Evolutionary conservation across 2,329 filamentous ascomycete species (phyloP).

Genomic region (Ceratocystis cacaofunesta): DNA sequence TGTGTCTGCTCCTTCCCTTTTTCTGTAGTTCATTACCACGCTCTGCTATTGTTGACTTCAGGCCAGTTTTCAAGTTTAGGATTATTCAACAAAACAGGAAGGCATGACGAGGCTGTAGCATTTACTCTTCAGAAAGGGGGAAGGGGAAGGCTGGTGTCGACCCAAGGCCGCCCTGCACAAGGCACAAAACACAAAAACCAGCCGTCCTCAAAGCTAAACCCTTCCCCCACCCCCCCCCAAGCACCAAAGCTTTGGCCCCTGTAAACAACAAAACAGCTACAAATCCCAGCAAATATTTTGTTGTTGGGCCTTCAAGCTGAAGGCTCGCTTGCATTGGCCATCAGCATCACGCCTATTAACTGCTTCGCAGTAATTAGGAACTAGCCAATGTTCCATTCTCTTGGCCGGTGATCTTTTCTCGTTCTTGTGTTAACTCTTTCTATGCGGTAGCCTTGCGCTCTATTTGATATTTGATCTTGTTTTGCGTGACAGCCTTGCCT

Average conservation of each 20-base stretch:
- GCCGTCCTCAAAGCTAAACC: background rate
- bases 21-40: too few species aligned
- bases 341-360: background rate
- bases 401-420: background rate
- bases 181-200: background rate
- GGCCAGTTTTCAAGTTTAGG: background rate
- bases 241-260: background rate
- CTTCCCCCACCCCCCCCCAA: too few species aligned
- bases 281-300: background rate
- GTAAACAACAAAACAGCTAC: background rate
- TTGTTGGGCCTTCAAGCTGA: background rate
- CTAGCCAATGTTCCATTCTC: background rate
- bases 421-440: background rate
- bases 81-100: background rate
- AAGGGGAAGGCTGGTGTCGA: background rate
- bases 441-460: background rate
- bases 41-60: background rate
- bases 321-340: background rate
- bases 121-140: background rate
- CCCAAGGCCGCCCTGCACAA: background rate
- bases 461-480: background rate
- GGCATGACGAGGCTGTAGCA: background rate
- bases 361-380: background rate
- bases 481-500: background rate
- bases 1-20: too few species aligned